Evolutionary conservation across 2,329 filamentous ascomycete genomes (phyloP).

Genomic region (Coniochaeta ligniaria): DNA sequence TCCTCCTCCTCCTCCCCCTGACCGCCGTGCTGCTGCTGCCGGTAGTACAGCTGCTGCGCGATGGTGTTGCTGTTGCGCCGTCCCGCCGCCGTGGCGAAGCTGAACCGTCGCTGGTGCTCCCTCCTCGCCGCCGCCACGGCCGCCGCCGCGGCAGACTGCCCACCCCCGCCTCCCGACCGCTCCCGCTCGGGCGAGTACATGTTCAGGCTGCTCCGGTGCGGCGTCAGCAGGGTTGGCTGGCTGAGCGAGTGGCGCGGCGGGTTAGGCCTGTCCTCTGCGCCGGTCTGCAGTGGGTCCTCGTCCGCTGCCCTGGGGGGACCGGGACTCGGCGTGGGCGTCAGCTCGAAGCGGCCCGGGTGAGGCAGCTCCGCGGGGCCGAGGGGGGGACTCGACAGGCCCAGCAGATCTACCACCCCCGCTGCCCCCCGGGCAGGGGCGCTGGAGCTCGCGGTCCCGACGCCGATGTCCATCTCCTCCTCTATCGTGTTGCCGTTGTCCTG

Average conservation of each 20-base stretch:
- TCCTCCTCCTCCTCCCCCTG: constrained; percentile 51
- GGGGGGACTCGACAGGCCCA: constrained; percentile 57
- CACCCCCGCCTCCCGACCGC: not conserved
- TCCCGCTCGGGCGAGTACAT: constrained; percentile 21
- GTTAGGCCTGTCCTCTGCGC: constrained; percentile 7
- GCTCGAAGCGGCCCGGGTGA: constrained; percentile 68
- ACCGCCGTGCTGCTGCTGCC: constrained; percentile 4
- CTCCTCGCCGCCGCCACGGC: constrained; percentile 20
- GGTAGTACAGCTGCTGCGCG: constrained; percentile 42
- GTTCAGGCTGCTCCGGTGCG: constrained; percentile 11
- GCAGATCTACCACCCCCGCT: constrained; percentile 52
- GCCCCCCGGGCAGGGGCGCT: constrained; percentile 12
- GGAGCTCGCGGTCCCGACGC: constrained; percentile 53
- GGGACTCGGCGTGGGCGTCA: constrained; percentile 32
- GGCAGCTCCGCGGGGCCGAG: constrained; percentile 52
- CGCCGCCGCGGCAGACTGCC: constrained; percentile 19
- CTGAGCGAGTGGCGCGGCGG: constrained; percentile 13
- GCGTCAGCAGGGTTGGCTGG: constrained; percentile 8
- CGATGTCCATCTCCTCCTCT: constrained; percentile 92
- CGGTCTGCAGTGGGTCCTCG: too few relatives aligned
- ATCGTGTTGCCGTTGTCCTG: constrained; percentile 23
- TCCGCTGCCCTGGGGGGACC: not conserved
- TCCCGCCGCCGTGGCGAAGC: constrained; percentile 38
- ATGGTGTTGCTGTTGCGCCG: constrained; percentile 42
- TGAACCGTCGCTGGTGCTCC: constrained; percentile 44